Evolutionary conservation across 352 stramenopile genomes (phyloP), one percentile per base, ranked within the genome.

Genomic region (Phytophthora sp.): DNA sequence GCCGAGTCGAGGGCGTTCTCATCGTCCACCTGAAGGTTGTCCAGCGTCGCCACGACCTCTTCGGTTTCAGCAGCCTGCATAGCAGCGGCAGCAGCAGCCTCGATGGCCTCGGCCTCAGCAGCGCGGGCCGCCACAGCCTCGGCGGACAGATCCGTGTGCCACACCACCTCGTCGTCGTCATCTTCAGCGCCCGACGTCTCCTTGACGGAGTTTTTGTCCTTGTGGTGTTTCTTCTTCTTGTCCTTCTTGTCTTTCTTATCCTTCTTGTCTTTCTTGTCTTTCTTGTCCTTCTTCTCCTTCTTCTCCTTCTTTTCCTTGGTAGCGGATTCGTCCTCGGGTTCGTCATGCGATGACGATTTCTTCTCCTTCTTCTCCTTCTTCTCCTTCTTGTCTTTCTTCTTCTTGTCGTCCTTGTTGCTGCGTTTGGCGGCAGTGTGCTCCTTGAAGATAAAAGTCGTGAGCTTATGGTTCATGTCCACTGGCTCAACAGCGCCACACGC

Each of bases 401-500:
- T 89, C 46, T 97, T 94, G 55, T 89, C 82, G 46, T 88, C 83
- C 65, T 95, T 94, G 67, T 74, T 83, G 51, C 65, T 82, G 53
- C 95, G 92, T 66, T 98, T 98, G 13, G 71, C 77, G 42, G 96
- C 95, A 57, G 97, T 98, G 79, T 98, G 87, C 70, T 98, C 86
- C 63, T 97, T 97, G 29, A 99, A 74, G 71, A 99, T 99, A 64
- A 97, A 99, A 2, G 95, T 99, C 66, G 86, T 97, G 65, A 99
- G 86, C 82, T 99, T 99, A 82, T 99, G 96, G 65, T 89, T 97
- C 96, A 99, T 98, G 82, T 99, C 97, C 23, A 99, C 93, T 38
- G 95, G 91, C 63, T 99, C 94, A 23, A 98, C 98, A 7, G 89
- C 91, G 41, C 98, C 98, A 84, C 98, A 99, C 11, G 97, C 97